phyloP scores from a whole-genome alignment of 352 stramenopile genomes.

The Pythium dissotocum region DNA sequence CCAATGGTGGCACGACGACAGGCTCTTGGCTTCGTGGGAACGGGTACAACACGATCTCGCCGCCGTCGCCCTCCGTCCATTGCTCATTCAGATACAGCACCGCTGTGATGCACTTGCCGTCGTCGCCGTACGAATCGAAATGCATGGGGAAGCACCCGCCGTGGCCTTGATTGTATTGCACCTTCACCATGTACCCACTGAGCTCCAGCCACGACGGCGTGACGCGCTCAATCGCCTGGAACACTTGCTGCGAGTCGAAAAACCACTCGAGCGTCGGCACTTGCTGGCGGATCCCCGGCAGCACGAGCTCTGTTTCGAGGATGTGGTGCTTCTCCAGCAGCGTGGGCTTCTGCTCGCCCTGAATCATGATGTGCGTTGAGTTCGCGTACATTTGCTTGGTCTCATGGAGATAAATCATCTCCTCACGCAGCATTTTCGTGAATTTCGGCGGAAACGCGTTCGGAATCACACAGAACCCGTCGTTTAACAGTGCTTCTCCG shows the following conservation, averaged over 20 bases:
- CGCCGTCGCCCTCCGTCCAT: slow-evolving; percentile 70
- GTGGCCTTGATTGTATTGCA: slow-evolving; percentile 76
- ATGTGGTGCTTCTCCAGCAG: slow-evolving; percentile 81
- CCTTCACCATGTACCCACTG: slow-evolving; percentile 65
- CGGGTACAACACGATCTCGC: slow-evolving; percentile 81
- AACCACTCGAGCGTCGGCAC: slow-evolving; percentile 54
- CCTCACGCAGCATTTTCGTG: slow-evolving; percentile 43
- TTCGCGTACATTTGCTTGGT: slow-evolving; percentile 70
- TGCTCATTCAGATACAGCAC: slow-evolving; percentile 85
- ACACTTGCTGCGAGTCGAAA: slow-evolving; percentile 64
- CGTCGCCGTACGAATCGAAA: slow-evolving; percentile 83
- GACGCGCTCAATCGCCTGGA: slow-evolving; percentile 34
- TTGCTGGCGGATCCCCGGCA: slow-evolving; percentile 35
- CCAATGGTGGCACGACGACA: slow-evolving; percentile 50
- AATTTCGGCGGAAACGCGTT: slow-evolving; percentile 50
- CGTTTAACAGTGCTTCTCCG: slow-evolving; percentile 32
- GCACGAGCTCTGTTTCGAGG: slow-evolving; percentile 76
- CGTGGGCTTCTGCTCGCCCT: slow-evolving; percentile 31
- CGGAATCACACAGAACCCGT: slow-evolving; percentile 58
- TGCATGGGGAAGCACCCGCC: slow-evolving; percentile 87
- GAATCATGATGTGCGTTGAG: slow-evolving; percentile 71
- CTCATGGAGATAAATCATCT: slow-evolving; percentile 49
- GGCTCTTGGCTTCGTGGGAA: slow-evolving; percentile 51
- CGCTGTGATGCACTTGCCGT: slow-evolving; percentile 81
- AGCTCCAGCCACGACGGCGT: slow-evolving; percentile 50